A percentile compares a stretch with the other conserved stretches of the same genome.
These are phyloP conservation scores for Kalanchoe fedtschenkoi DNA, from an alignment of 164 flowering plant species.

Conservation along the genomic window DNA sequence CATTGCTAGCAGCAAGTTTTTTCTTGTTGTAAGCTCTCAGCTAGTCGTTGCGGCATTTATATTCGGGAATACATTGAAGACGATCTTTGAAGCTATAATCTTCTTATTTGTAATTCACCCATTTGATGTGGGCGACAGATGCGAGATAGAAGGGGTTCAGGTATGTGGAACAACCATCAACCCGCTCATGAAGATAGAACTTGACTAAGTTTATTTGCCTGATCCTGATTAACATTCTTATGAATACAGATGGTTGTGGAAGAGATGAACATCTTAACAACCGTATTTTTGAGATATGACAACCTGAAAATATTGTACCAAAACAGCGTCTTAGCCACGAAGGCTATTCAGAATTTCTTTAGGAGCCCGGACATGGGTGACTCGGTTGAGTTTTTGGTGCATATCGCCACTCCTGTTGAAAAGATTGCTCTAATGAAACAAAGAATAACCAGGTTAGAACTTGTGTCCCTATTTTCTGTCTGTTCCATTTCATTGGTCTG, in stretches of 20 bases:
- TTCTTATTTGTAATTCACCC: conserved; percentile 63
- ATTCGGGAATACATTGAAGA: conserved; percentile 61
- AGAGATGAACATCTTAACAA: conserved; percentile 26
- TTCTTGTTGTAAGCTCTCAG: conserved; percentile 43
- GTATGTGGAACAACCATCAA: conserved; percentile 11
- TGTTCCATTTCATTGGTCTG: neutral
- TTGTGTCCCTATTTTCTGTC: neutral
- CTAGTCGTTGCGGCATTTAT: conserved; percentile 44
- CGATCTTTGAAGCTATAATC: conserved; percentile 48
- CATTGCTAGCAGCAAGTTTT: conserved; percentile 32
- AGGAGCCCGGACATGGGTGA: conserved; percentile 31
- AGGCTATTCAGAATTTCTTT: conserved; percentile 25
- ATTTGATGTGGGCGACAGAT: conserved; percentile 67
- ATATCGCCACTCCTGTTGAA: conserved; percentile 19
- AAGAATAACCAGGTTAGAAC: neutral
- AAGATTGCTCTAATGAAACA: conserved; percentile 16
- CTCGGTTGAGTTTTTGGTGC: conserved; percentile 17
- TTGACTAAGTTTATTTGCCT: no score
- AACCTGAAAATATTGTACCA: conserved; percentile 24
- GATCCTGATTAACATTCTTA: neutral
- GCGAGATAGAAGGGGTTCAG: conserved; percentile 55
- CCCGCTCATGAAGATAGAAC: neutral
- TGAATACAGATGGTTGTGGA: conserved; percentile 15
- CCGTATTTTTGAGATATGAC: conserved; percentile 23
- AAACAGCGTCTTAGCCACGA: conserved; percentile 20